A percentile compares a stretch with the other conserved stretches of the same genome.
Conservation (phyloP, 1,284 basidiomycete species). For the Ceratobasidium sp. region DNA sequence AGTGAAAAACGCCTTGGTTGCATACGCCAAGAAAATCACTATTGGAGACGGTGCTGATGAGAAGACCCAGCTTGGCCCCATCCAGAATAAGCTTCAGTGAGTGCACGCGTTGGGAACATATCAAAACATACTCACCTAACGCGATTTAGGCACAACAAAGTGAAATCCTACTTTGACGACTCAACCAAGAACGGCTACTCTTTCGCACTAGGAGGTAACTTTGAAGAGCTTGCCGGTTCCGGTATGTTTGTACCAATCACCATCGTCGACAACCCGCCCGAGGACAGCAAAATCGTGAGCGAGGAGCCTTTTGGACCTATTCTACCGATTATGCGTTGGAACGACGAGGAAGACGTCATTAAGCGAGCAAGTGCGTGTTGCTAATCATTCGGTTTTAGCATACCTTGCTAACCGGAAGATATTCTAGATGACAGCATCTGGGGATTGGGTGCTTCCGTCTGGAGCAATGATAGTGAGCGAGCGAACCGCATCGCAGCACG, state of each 20-base stretch:
- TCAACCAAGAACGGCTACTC: background rate
- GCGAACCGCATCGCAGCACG: constrained; percentile 18
- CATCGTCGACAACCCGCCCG: constrained; percentile 43
- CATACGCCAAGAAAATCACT: constrained; percentile 18
- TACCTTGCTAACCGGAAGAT: background rate
- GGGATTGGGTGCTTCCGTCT: constrained; percentile 36
- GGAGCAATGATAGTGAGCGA: constrained; percentile 31
- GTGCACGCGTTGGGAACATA: background rate
- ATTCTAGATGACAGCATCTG: constrained; percentile 35
- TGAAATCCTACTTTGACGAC: constrained; percentile 21
- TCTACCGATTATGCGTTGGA: constrained; percentile 39
- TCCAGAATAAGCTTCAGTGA: constrained; percentile 36
- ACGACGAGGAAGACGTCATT: constrained; percentile 40
- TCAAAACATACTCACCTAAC: background rate
- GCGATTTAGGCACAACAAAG: constrained; percentile 3
- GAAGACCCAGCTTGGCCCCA: constrained; percentile 39
- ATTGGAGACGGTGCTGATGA: constrained; percentile 37
- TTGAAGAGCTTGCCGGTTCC: constrained; percentile 22
- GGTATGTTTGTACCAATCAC: constrained; percentile 41
- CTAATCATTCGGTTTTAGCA: background rate
- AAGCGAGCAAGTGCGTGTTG: constrained; percentile 25
- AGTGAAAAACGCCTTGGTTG: constrained; percentile 28
- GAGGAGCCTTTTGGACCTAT: constrained; percentile 44
- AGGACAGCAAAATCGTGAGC: constrained; percentile 41
- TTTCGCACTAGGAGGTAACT: constrained; percentile 18